These are phyloP conservation scores for Inonotus hispidus DNA, from an alignment of 1,284 basidiomycete genomes.

Conservation along the genomic window DNA sequence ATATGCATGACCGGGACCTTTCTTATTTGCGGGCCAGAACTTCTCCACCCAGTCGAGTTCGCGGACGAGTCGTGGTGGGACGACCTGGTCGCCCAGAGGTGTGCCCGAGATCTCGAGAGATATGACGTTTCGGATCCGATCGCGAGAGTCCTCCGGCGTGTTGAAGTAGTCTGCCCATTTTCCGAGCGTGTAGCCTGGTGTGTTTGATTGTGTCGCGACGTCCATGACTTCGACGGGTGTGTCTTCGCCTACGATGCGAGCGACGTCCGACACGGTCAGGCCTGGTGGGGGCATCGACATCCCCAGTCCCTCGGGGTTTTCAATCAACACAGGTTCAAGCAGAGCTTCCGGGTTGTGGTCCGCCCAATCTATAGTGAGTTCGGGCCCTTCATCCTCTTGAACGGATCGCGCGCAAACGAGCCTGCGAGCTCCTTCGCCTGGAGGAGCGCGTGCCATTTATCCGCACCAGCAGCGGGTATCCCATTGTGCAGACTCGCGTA, in stretches of 20 bases:
- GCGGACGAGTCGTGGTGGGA: slow-evolving; percentile 80
- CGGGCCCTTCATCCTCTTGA: slow-evolving; percentile 62
- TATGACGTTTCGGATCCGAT: slow-evolving; percentile 89
- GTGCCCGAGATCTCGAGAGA: slow-evolving; percentile 83
- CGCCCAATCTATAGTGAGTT: slow-evolving; percentile 68
- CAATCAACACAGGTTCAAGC: slow-evolving; percentile 72
- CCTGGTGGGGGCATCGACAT: slow-evolving; percentile 76
- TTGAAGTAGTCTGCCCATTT: slow-evolving; percentile 90
- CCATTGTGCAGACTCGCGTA: slow-evolving; percentile 63
- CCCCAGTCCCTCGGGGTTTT: slow-evolving; percentile 69
- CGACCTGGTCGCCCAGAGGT: slow-evolving; percentile 66
- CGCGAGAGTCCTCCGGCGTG: slow-evolving; percentile 55
- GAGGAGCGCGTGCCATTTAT: slow-evolving; percentile 62
- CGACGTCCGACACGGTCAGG: slow-evolving; percentile 76
- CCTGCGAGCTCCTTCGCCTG: slow-evolving; percentile 42
- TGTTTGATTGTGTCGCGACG: slow-evolving; percentile 76
- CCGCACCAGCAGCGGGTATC: slow-evolving; percentile 51
- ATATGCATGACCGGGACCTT: slow-evolving; percentile 69
- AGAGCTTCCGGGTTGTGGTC: slow-evolving; percentile 63
- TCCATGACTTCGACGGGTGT: slow-evolving; percentile 87
- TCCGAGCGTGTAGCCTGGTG: slow-evolving; percentile 80
- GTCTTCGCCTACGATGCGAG: slow-evolving; percentile 71
- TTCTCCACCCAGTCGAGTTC: slow-evolving; percentile 97
- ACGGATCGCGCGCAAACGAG: slow-evolving; percentile 50
- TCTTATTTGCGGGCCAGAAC: slow-evolving; percentile 80